phyloP scores from a whole-genome alignment of 306 rosid species.

The Begonia masoniana region DNA sequence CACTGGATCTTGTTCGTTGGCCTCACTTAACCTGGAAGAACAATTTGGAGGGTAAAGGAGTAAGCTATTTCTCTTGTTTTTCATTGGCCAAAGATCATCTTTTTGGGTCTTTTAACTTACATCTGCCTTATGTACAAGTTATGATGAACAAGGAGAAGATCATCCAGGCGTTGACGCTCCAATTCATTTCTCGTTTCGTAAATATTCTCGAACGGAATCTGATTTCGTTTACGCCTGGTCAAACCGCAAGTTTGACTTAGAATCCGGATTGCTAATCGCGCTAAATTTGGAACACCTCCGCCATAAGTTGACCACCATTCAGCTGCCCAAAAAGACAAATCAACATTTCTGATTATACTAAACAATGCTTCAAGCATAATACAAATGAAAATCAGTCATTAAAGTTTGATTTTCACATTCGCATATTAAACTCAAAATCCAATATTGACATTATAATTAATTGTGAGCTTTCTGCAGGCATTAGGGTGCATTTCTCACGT shows the following conservation, averaged over 20 bases:
- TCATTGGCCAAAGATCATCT: not conserved
- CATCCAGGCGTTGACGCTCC: constrained; percentile 68
- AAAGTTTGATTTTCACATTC: too few relatives aligned
- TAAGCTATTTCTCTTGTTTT: not conserved
- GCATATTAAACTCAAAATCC: too few relatives aligned
- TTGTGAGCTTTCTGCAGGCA: too few relatives aligned
- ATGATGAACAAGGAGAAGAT: constrained; percentile 63
- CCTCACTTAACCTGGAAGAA: constrained; percentile 32
- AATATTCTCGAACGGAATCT: constrained; percentile 39
- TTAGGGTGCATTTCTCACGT: too few relatives aligned
- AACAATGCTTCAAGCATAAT: too few relatives aligned
- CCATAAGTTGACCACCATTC: constrained; percentile 99
- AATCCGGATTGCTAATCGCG: constrained; percentile 72
- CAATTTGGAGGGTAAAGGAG: constrained; percentile 5
- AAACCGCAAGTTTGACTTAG: constrained; percentile 80
- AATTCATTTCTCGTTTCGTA: constrained; percentile 44
- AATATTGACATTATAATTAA: too few relatives aligned
- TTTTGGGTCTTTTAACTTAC: constrained; percentile 16
- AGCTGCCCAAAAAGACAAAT: constrained; percentile 23
- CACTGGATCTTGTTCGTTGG: constrained; percentile 32
- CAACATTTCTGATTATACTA: too few relatives aligned
- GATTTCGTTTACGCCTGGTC: constrained; percentile 34
- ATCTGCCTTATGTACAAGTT: constrained; percentile 26
- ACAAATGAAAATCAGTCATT: too few relatives aligned
- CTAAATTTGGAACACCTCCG: constrained; percentile 77